These are phyloP conservation scores for Hypomontagnella submonticulosa DNA, from an alignment of 495 filamentous ascomycete species.

Conservation along the genomic window DNA sequence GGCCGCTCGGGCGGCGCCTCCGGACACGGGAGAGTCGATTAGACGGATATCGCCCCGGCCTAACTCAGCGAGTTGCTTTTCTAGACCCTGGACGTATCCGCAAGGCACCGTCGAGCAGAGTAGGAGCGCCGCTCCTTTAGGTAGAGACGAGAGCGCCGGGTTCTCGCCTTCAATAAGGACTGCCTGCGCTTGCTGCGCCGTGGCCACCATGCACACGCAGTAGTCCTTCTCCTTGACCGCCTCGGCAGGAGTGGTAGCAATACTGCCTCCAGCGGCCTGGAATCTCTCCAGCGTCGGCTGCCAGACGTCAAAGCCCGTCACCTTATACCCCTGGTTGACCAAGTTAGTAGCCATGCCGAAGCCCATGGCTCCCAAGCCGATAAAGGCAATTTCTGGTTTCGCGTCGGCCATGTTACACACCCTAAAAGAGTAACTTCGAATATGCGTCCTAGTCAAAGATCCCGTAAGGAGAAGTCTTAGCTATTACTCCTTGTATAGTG, in stretches of 20 bases:
- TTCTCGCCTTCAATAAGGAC: slow-evolving; percentile 71
- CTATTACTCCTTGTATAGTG: background rate
- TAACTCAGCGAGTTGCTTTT: slow-evolving; percentile 61
- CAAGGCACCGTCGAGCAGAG: slow-evolving; percentile 81
- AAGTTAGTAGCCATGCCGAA: slow-evolving; percentile 87
- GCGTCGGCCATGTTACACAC: slow-evolving; percentile 44
- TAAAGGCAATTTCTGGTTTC: slow-evolving; percentile 74
- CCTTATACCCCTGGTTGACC: slow-evolving; percentile 71
- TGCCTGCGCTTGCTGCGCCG: slow-evolving; percentile 71
- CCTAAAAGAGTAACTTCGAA: background rate
- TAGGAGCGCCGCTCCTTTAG: slow-evolving; percentile 69
- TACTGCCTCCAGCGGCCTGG: slow-evolving; percentile 69
- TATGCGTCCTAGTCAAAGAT: background rate
- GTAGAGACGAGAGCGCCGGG: slow-evolving; percentile 67
- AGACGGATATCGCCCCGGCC: slow-evolving; percentile 73
- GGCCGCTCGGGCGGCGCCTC: slow-evolving; percentile 77
- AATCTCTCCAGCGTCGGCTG: slow-evolving; percentile 77
- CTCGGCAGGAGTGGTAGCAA: slow-evolving; percentile 70
- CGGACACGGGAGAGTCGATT: slow-evolving; percentile 81
- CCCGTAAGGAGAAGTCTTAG: background rate
- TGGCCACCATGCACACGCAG: slow-evolving; percentile 85
- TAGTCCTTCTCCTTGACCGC: slow-evolving; percentile 69
- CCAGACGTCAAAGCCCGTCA: slow-evolving; percentile 83
- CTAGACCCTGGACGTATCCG: slow-evolving; percentile 70
- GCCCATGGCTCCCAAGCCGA: slow-evolving; percentile 90